Conservation (phyloP, 2,329 filamentous ascomycete species). For the Sarocladium strictum region DNA sequence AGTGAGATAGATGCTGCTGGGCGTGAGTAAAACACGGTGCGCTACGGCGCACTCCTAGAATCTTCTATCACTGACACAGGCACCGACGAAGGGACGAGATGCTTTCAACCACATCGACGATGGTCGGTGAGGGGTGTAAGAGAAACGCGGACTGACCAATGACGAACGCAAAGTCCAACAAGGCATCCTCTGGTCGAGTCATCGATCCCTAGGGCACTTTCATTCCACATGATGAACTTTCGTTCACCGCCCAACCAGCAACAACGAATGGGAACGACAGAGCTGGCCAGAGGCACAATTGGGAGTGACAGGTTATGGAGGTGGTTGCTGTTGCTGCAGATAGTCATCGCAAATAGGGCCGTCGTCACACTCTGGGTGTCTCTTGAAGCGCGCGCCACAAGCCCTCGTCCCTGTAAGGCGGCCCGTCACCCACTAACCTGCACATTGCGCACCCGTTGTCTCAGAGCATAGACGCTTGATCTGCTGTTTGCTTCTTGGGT, state of each 20-base stretch:
- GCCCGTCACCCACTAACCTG: slow-evolving; percentile 1
- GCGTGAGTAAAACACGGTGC: too few relatives aligned
- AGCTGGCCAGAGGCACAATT: not conserved
- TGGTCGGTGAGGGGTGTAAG: not conserved
- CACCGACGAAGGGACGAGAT: not conserved
- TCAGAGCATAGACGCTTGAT: not conserved
- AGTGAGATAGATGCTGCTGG: too few relatives aligned
- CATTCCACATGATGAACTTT: not conserved
- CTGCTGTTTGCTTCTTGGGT: not conserved
- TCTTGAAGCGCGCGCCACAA: not conserved
- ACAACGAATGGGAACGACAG: not conserved
- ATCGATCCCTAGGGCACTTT: not conserved
- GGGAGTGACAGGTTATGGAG: not conserved
- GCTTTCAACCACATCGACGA: not conserved
- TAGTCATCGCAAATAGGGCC: not conserved
- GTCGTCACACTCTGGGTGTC: not conserved
- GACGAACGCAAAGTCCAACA: not conserved
- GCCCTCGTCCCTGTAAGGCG: not conserved
- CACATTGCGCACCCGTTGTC: slow-evolving; percentile 1
- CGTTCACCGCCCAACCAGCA: slow-evolving; percentile 1
- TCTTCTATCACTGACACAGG: too few relatives aligned
- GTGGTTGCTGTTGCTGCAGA: slow-evolving; percentile 6
- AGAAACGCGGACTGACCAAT: not conserved
- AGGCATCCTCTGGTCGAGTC: not conserved
- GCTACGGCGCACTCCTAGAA: too few relatives aligned